Evolutionary conservation across 1,139 yeast species (phyloP), one percentile per base, ranked within the genome.

Genomic region (Magnusiomyces fungicola): DNA sequence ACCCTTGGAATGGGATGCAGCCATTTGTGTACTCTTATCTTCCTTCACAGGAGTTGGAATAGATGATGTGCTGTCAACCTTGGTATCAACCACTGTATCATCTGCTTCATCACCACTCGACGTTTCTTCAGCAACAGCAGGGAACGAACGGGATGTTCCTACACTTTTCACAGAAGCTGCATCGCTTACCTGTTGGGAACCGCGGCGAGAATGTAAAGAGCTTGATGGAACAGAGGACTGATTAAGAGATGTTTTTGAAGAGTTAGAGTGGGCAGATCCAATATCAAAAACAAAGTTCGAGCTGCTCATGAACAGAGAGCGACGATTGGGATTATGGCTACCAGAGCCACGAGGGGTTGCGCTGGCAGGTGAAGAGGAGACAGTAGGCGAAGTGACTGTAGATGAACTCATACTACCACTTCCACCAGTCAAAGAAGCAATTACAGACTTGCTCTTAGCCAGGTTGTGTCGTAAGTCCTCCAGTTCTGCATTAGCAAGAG

Each of bases 401-500:
- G 30, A 7, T 7, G 30, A 27, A 12, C 30, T 27, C 7, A 7
- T 27, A 12, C 12, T 27, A 12, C 12, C 12, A 42, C 45, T n/a
- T 14, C 22, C 22, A 12, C 27, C 16, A 37, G 41, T 22, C 7
- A 23, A 12, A 3, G 41, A 14, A 4, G 41, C 27, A 22, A 37
- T 24, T 19, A 27, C 22, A 14, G 41, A 19, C 25, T 38, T 19
- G 38, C 14, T 34, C 12, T 43, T 41, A 14, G 40, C 46, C 21
- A 52, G 63, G 37, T 56, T 51, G 46, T 60, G 65, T 33, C 55
- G 58, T 30, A 64, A 56, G 42, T 60, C 62, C 40, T 65, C 69
- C 44, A 62, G 52, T 45, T 63, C 65, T 46, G 62, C 65, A 27
- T 63, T 57, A 5, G 67, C 66, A 50, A 59, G 50, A 2, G 63